Conservation (phyloP, 495 filamentous ascomycete genomes). For the Tuber calosporum region DNA sequence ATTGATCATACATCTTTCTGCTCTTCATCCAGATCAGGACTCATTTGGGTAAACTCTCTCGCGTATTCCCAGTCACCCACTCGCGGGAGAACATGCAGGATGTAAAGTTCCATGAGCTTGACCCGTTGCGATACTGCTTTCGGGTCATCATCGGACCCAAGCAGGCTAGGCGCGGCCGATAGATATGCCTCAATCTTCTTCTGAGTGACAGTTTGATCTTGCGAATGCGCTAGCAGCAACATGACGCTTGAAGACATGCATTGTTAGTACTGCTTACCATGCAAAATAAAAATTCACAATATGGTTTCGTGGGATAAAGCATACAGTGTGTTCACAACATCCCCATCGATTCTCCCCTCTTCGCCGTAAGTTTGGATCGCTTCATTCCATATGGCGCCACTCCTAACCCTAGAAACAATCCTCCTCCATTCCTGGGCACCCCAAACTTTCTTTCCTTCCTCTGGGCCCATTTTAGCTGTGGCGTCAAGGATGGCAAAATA, state of each 20-base stretch:
- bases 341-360: slow-evolving; percentile 85
- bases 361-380: slow-evolving; percentile 70
- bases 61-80: slow-evolving; percentile 96
- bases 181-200: slow-evolving; percentile 84
- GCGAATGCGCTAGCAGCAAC: slow-evolving; percentile 77
- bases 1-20: slow-evolving; percentile 59
- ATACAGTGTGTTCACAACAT: slow-evolving; percentile 60
- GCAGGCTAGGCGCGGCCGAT: slow-evolving; percentile 56
- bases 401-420: slow-evolving; percentile 69
- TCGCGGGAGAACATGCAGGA: slow-evolving; percentile 79
- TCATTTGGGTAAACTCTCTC: slow-evolving; percentile 74
- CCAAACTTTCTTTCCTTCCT: slow-evolving; percentile 81
- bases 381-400: slow-evolving; percentile 86
- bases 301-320: background rate
- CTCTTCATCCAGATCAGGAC: slow-evolving; percentile 83
- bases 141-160: slow-evolving; percentile 43
- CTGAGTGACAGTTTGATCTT: slow-evolving; percentile 72
- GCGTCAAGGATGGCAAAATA: slow-evolving; percentile 90
- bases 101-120: slow-evolving; percentile 88
- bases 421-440: slow-evolving; percentile 75
- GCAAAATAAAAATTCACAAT: background rate
- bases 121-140: slow-evolving; percentile 49
- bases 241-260: slow-evolving; percentile 57
- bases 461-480: slow-evolving; percentile 75
- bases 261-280: background rate